A percentile compares a stretch with the other conserved stretches of the same genome.
Evolutionary conservation across 805 yeast genomes (phyloP).

Genomic region (Nadsonia fulvescens): DNA sequence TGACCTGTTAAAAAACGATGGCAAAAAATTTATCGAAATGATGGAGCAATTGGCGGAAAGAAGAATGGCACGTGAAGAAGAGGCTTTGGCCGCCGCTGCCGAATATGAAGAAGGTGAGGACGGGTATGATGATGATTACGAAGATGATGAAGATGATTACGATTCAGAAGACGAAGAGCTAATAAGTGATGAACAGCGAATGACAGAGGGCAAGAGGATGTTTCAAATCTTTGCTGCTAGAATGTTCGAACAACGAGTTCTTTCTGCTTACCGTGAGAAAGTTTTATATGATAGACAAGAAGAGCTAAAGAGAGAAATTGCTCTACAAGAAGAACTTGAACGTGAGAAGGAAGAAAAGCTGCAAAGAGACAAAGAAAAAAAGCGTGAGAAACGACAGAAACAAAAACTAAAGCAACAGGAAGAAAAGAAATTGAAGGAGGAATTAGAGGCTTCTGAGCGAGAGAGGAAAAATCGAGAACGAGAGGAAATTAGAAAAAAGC

Average conservation of each 20-base stretch:
- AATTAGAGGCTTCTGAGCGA: too few relatives aligned
- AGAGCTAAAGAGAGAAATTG: constrained; percentile 18
- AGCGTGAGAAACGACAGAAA: constrained; percentile 3
- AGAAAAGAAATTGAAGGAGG: too few relatives aligned
- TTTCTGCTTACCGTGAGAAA: constrained; percentile 61
- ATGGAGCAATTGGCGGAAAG: constrained; percentile 54
- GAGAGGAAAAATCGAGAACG: too few relatives aligned
- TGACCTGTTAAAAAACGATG: constrained; percentile 58
- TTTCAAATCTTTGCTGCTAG: constrained; percentile 66
- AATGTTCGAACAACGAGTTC: constrained; percentile 51
- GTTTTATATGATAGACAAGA: constrained; percentile 36
- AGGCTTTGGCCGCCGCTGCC: too few relatives aligned
- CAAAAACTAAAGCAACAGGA: too few relatives aligned
- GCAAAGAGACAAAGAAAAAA: neutral
- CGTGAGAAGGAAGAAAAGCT: constrained; percentile 13
- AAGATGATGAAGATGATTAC: constrained; percentile 23
- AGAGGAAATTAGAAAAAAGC: too few relatives aligned
- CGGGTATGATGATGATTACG: constrained; percentile 22
- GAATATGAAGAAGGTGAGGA: too few relatives aligned
- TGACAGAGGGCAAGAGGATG: constrained; percentile 63
- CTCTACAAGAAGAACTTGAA: constrained; percentile 16
- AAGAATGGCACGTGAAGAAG: constrained; percentile 24
- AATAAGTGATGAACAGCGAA: constrained; percentile 34
- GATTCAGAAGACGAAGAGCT: constrained; percentile 16
- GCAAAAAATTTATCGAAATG: constrained; percentile 55